Evolutionary conservation across 495 filamentous ascomycete species (phyloP).

Genomic region (Aspergillus baeticus): DNA sequence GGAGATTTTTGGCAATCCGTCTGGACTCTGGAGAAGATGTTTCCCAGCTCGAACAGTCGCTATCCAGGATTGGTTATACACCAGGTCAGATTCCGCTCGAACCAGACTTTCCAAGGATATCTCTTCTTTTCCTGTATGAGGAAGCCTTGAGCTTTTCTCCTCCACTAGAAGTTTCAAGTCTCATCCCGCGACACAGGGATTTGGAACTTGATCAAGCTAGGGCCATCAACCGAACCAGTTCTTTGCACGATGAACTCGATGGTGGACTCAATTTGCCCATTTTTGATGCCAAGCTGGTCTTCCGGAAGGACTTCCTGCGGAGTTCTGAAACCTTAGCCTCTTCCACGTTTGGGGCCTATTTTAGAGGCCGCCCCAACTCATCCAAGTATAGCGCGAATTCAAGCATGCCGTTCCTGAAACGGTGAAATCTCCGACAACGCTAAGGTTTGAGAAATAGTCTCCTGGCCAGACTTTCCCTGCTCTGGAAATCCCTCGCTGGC

Average conservation of each 20-base stretch:
- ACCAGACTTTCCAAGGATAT: background rate
- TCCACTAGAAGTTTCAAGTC: slow-evolving; percentile 1
- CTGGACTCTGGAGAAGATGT: background rate
- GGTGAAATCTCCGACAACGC: slow-evolving; percentile 21
- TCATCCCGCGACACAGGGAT: background rate
- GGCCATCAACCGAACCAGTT: background rate
- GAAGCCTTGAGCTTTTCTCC: background rate
- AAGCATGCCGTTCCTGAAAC: slow-evolving; percentile 19
- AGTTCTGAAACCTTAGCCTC: slow-evolving; percentile 16
- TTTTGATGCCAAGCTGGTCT: slow-evolving; percentile 8
- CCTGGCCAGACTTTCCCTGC: background rate
- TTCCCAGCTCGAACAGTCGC: background rate
- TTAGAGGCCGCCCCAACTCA: slow-evolving; percentile 14
- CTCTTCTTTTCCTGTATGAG: slow-evolving; percentile 6
- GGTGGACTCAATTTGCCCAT: background rate
- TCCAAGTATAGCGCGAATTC: slow-evolving; percentile 8
- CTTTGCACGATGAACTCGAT: background rate
- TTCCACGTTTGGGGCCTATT: slow-evolving; percentile 2
- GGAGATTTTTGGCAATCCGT: background rate
- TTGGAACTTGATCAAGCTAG: background rate
- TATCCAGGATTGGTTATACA: background rate
- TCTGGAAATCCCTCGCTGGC: background rate
- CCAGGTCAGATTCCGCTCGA: background rate
- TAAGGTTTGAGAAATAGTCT: slow-evolving; percentile 16
- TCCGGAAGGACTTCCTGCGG: slow-evolving; percentile 3